These are phyloP conservation scores for Metschnikowia matae DNA, from an alignment of 805 yeast genomes.

Conservation along the genomic window DNA sequence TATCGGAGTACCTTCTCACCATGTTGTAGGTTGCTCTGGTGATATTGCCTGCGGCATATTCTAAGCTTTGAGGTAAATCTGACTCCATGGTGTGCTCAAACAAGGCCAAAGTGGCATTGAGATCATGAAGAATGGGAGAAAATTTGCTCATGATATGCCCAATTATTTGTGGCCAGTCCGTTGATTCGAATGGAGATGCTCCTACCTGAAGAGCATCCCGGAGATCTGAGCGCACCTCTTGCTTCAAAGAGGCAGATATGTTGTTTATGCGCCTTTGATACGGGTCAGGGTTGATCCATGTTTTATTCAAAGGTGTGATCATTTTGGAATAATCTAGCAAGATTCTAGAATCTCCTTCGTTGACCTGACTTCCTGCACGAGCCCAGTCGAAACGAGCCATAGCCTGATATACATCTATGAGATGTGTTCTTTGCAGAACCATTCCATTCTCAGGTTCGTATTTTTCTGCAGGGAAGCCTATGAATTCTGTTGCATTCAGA, in stretches of 20 bases:
- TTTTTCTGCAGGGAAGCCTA: conserved; percentile 34
- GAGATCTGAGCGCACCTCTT: conserved; percentile 33
- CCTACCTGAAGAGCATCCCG: conserved; percentile 15
- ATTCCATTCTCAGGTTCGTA: conserved; percentile 2
- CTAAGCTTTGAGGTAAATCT: conserved; percentile 1
- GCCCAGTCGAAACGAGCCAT: conserved; percentile 43
- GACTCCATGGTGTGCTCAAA: conserved; percentile 6
- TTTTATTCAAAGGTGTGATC: conserved; percentile 50
- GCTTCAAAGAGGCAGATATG: conserved; percentile 30
- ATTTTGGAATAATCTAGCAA: conserved; percentile 49
- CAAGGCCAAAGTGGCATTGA: conserved; percentile 36
- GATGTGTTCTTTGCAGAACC: conserved; percentile 5
- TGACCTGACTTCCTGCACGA: conserved; percentile 43
- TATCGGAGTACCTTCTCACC: conserved; percentile 41
- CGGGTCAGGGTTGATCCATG: conserved; percentile 47
- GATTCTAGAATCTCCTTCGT: conserved; percentile 48
- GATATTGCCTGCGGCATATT: conserved; percentile 27
- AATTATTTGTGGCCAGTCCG: conserved; percentile 55
- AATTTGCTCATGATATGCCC: conserved; percentile 49
- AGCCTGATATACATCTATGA: conserved; percentile 25
- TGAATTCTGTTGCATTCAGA: conserved; percentile 29
- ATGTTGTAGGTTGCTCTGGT: conserved; percentile 42
- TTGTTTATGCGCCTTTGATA: conserved; percentile 39
- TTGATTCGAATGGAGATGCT: conserved; percentile 35
- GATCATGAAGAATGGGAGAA: conserved; percentile 42